phyloP scores from a whole-genome alignment of 257 asterid genomes.

The Linderniella brevidens region DNA sequence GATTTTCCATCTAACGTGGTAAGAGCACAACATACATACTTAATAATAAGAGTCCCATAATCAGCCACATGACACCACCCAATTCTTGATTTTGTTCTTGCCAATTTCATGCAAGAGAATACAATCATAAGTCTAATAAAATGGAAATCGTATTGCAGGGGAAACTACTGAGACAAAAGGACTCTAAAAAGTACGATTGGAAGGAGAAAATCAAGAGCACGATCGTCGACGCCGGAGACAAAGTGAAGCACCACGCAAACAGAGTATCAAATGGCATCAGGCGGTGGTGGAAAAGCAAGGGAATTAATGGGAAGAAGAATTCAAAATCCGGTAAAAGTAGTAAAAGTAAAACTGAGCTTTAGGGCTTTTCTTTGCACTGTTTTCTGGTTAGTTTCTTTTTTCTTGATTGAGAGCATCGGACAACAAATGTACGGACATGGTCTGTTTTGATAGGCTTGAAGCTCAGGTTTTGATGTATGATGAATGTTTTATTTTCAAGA shows the following conservation, averaged over 20 bases:
- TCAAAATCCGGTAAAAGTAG: constrained; percentile 21
- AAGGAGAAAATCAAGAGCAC: constrained; percentile 31
- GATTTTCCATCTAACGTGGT: constrained; percentile 61
- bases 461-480: too few species aligned
- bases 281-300: constrained; percentile 58
- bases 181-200: constrained; percentile 39
- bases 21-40: constrained; percentile 6
- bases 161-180: constrained; percentile 38
- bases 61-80: too few species aligned
- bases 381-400: not conserved
- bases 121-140: too few species aligned
- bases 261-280: constrained; percentile 29
- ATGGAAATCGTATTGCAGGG: constrained; percentile 27
- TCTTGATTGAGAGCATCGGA: constrained; percentile 4
- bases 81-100: too few species aligned
- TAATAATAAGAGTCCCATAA: not conserved
- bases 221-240: constrained; percentile 33
- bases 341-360: constrained; percentile 4
- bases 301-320: constrained; percentile 19
- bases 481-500: too few species aligned
- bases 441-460: too few species aligned
- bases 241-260: constrained; percentile 30
- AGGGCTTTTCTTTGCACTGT: too few species aligned
- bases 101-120: too few species aligned
- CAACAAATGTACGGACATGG: too few species aligned